phyloP scores from a whole-genome alignment of 1,284 basidiomycete genomes.

The Apiotrichum sp. region DNA sequence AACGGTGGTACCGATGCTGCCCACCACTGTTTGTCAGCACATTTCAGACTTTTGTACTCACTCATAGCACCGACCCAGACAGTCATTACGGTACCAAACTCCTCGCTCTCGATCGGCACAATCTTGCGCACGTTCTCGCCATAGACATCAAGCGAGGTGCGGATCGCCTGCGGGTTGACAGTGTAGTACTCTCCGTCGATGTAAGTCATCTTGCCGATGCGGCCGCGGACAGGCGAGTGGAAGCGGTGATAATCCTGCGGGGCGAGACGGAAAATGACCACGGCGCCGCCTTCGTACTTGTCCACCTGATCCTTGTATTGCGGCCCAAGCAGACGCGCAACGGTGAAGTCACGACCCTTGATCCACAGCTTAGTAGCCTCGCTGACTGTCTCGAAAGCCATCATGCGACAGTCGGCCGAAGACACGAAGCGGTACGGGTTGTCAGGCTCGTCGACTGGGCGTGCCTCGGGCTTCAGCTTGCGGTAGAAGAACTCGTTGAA shows the following conservation, averaged over 20 bases:
- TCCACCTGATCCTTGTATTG: constrained; percentile 62
- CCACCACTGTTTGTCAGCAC: constrained; percentile 57
- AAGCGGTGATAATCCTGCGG: constrained; percentile 97
- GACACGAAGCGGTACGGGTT: constrained; percentile 74
- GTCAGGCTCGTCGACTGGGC: constrained; percentile 67
- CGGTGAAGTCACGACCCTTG: constrained; percentile 88
- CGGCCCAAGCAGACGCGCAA: constrained; percentile 72
- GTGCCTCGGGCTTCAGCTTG: constrained; percentile 77
- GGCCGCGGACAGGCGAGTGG: constrained; percentile 84
- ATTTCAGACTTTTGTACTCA: constrained; percentile 22
- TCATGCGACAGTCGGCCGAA: constrained; percentile 87
- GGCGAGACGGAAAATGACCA: constrained; percentile 77
- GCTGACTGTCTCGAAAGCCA: constrained; percentile 78
- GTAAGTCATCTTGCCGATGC: constrained; percentile 69
- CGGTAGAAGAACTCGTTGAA: constrained; percentile 88
- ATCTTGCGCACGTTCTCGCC: constrained; percentile 89
- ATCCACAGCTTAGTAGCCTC: constrained; percentile 92
- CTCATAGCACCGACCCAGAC: constrained; percentile 87
- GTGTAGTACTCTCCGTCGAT: constrained; percentile 87
- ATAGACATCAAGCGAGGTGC: constrained; percentile 70
- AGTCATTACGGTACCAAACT: constrained; percentile 81
- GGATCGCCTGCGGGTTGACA: constrained; percentile 58
- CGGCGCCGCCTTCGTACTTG: constrained; percentile 66
- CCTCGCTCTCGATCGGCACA: constrained; percentile 75
- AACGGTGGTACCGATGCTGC: constrained; percentile 79